Base-by-base conservation (phyloP, 2,329 filamentous ascomycete genomes). In the Aspergillus bombycis region DNA sequence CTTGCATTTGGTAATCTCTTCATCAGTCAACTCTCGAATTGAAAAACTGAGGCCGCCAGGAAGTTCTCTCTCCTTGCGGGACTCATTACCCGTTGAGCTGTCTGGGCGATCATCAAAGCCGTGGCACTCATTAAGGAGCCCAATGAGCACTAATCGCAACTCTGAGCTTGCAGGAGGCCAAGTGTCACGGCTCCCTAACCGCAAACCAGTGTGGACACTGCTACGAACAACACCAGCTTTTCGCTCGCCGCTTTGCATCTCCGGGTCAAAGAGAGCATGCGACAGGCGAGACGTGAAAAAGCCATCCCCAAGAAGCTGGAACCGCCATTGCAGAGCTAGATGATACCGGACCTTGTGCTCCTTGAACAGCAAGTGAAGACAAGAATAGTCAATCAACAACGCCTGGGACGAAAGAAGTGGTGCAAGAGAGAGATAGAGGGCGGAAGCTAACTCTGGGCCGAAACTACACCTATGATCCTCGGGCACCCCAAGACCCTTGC, bases 161-260 rank as follows among this genome's bases (percentile, higher is more conserved):
- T 98, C 95, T 0, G 94, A 97, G 75, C 92, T 96, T 28, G 93
- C 93, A 5, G 95, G 95, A 30, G 95, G 95, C 95, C 95, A 98
- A 36, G 85, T 92, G 61, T 92, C 88, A 70, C 93, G 87, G 2
- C 87, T 88, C n/a, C 91, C 91, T 0, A 98, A 82, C 46, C 93
- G 90, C 46, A 98, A 83, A 1, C 95, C 94, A 83, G 96, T 94
- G 16, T 87, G 81, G 62, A 89, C 86, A 56, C 91, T 89, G 53
- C 86, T 86, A 10, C 89, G 85, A 52, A 91, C 87, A 36, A 89
- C 83, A 3, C 92, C 92, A 21, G 86, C 81, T 57, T 87, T 86
- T 50, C 91, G 85, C 74, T 96, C 92, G 3, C 93, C 91, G 30
- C 90, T 91, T 69, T 91, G 89, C 56, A 95, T 84, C 28, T 96